Conservation (phyloP, 306 rosid species). For the Vachellia collinsii region DNA sequence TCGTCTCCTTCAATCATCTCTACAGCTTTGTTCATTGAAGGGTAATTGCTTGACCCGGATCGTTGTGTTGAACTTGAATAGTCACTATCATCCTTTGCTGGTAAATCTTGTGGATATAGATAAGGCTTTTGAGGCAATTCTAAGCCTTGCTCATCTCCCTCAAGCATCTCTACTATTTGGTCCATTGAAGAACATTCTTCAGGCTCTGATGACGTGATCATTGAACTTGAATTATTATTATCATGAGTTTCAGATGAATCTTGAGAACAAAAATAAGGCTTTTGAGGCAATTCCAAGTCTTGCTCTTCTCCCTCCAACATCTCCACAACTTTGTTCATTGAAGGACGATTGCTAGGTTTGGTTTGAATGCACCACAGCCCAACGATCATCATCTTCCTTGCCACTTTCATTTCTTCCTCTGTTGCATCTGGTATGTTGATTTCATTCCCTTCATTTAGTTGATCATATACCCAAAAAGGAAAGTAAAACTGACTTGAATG, state of each 20-base stretch:
- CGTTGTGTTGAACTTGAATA: neutral
- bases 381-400: neutral
- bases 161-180: constrained; percentile 3
- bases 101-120: neutral
- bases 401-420: neutral
- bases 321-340: constrained; percentile 32
- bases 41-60: constrained; percentile 30
- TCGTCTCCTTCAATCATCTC: neutral
- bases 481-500: neutral
- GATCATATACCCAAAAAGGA: neutral
- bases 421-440: neutral
- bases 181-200: constrained; percentile 42
- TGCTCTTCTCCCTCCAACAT: neutral
- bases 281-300: neutral
- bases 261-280: neutral
- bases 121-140: neutral
- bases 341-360: constrained; percentile 38
- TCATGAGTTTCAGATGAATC: neutral
- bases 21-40: constrained; percentile 32
- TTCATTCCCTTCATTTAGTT: neutral
- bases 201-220: neutral
- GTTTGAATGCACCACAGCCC: neutral
- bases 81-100: neutral
- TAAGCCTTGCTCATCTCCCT: neutral
- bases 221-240: neutral